Evolutionary conservation across 805 yeast genomes (phyloP).

Genomic region (Wilhelminamyces savonicus): DNA sequence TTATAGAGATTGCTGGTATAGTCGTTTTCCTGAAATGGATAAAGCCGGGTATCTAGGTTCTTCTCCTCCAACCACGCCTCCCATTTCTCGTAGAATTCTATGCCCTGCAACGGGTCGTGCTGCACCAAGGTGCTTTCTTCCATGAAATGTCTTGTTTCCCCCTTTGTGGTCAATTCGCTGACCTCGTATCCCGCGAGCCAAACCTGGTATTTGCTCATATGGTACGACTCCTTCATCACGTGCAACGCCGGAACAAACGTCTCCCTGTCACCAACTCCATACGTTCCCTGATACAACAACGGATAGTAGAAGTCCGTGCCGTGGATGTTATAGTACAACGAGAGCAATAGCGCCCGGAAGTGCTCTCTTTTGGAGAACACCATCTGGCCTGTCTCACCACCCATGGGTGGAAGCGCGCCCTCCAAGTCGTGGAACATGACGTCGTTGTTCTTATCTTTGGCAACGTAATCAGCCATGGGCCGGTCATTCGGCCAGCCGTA

Average conservation of each 20-base stretch:
- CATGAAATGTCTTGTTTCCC: constrained; percentile 7
- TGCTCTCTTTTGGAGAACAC: constrained; percentile 28
- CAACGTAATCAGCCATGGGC: constrained; percentile 14
- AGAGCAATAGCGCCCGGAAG: constrained; percentile 20
- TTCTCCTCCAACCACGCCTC: constrained; percentile 9
- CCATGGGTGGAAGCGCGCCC: constrained; percentile 20
- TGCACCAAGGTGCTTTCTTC: constrained; percentile 19
- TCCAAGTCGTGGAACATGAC: constrained; percentile 26
- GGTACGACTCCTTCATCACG: constrained; percentile 28
- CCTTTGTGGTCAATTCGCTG: not conserved
- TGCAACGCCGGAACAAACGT: constrained; percentile 33
- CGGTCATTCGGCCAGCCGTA: constrained; percentile 23
- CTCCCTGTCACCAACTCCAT: constrained; percentile 31
- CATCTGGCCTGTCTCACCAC: constrained; percentile 33
- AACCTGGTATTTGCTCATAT: constrained; percentile 7
- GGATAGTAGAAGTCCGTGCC: constrained; percentile 22
- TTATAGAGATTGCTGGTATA: constrained; percentile 6
- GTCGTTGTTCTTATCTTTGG: constrained; percentile 9
- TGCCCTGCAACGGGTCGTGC: constrained; percentile 12
- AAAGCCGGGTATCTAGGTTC: constrained; percentile 10
- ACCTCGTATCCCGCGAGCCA: constrained; percentile 10
- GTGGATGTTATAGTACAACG: constrained; percentile 29
- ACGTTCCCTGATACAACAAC: constrained; percentile 29
- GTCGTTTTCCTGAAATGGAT: constrained; percentile 10
- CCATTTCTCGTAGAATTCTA: constrained; percentile 7